Evolutionary conservation across 176 grass and related monocot genomes (phyloP), one percentile per base, ranked within the genome.

Genomic region (Carex parvula): DNA sequence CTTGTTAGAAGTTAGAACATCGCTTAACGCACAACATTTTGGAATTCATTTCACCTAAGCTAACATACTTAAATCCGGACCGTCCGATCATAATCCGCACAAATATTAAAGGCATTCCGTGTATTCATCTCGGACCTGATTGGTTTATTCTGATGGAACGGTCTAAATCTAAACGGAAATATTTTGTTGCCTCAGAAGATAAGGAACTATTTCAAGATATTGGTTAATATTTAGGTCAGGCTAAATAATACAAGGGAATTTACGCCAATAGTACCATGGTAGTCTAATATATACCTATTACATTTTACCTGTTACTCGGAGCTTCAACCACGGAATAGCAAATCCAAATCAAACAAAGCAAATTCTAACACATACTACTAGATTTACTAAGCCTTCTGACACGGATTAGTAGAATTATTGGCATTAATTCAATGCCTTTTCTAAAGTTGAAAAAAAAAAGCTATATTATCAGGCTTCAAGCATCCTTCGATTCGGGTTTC

Each of bases 341-440:
- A 82, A 82, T 64, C 20, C 42, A 21, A 26, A 50, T 39, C n/a
- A 82, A 66, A 82, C 37, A 52, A 21, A 41, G 4, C 53, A n/a
- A 42, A 80, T 20, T 33, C 62, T 66, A 66, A 83, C 13, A 64
- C 79, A 50, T 52, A 81, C 79, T 64, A 8, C 35, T 81, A 64
- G 41, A 44, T 64, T 53, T 62, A 64, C 37, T 42, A 44, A 56
- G 12, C 46, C 54, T 58, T 32, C 29, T 62, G 79, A 81, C 11
- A 81, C n/a, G 32, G 35, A 79, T 75, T 66, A 79, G 70, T 65
- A 85, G 84, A 50, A 33, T 79, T 61, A 56, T 73, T 32, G 8
- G 42, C 24, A 60, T 50, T 50, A 53, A 39, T 52, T 26, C 10
- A 82, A 82, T 48, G 20, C 39, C 56, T 48, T 81, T 46, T 8